phyloP scores from a whole-genome alignment of 2,329 filamentous ascomycete species.

The Diaporthe sp. region DNA sequence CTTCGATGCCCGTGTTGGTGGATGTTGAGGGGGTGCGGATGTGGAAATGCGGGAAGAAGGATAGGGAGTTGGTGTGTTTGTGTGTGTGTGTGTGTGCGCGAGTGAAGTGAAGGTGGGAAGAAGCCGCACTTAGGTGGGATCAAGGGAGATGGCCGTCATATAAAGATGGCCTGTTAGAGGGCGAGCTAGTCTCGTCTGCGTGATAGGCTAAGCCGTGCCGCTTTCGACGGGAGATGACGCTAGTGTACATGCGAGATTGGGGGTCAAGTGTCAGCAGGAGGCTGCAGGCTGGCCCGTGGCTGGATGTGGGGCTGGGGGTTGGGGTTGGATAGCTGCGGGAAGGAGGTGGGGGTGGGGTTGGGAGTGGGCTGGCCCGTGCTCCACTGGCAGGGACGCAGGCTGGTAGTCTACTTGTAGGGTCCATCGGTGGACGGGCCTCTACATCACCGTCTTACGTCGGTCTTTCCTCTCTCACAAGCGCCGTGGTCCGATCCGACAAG shows the following conservation, averaged over 20 bases:
- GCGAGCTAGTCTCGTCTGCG: not conserved
- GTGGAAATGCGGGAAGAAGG: too few species aligned
- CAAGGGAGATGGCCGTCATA: slow-evolving; percentile 4
- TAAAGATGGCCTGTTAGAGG: slow-evolving; percentile 11
- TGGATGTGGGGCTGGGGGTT: slow-evolving; percentile 11
- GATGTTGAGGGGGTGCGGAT: not conserved
- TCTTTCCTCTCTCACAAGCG: slow-evolving; percentile 37
- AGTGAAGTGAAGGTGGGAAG: not conserved
- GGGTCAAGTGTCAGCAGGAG: not conserved
- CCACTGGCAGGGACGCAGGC: too few species aligned
- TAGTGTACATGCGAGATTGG: too few species aligned
- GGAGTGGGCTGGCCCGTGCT: slow-evolving; percentile 4
- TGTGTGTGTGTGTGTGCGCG: not conserved
- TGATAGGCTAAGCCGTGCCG: not conserved
- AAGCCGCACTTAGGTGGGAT: not conserved
- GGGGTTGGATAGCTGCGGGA: not conserved
- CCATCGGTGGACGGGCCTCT: slow-evolving; percentile 37
- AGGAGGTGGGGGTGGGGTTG: not conserved
- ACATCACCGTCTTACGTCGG: slow-evolving; percentile 33
- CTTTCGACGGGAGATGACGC: slow-evolving; percentile 17
- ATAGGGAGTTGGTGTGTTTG: not conserved
- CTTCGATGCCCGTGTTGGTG: slow-evolving; percentile 25
- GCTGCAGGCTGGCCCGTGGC: not conserved
- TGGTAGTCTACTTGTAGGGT: not conserved
- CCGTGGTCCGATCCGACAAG: slow-evolving; percentile 39